Base-by-base conservation (phyloP, 1,139 yeast species). In the Groenewaldozyma sp. region DNA sequence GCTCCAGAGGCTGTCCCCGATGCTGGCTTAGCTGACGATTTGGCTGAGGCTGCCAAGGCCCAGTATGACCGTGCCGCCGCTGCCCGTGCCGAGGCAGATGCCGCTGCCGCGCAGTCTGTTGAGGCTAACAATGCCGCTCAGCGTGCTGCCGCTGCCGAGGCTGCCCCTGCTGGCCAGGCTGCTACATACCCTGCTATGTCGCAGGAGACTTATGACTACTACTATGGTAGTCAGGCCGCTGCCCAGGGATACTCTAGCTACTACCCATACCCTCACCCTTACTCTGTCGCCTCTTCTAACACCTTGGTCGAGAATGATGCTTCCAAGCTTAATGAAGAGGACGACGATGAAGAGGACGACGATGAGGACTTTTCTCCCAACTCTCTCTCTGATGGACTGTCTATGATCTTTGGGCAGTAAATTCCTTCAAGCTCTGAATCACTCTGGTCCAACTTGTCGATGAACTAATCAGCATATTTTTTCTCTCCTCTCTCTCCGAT, bases 11-110 rank as follows among this genome's bases (percentile, higher is more conserved):
- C 41, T 10, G 40, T 29, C 24, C 28, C 41, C 14, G 34, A 14
- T 7, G 21, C 36, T 7, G 34, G 38, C 21, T 38, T 35, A 13
- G 41, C 46, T 4, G 40, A 35, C 2, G 39, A 42, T 4, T 24
- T 31, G 11, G 40, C 42, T 6, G 41, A 41, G 28, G 44, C 44
- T 21, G 38, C 17, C 18, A 34, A 34, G 6, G 36, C 24, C 22
- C 32, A 28, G 4, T 21, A 13, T 4, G 10, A n/a, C 7, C 17
- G 22, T 11, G 34, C 18, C 13, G 34, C 38, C 11, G 32, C 19
- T 20, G 35, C 43, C 22, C 35, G 38, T 20, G 32, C 32, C 10
- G 40, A 32, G 34, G 31, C 42, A 13, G 43, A 34, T 14, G 31
- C 38, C 10, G 35, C 26, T 11, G 33, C 37, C 2, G 38, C 43